phyloP scores from a whole-genome alignment of 2,329 filamentous ascomycete genomes.

The Pseudocercospora musae region DNA sequence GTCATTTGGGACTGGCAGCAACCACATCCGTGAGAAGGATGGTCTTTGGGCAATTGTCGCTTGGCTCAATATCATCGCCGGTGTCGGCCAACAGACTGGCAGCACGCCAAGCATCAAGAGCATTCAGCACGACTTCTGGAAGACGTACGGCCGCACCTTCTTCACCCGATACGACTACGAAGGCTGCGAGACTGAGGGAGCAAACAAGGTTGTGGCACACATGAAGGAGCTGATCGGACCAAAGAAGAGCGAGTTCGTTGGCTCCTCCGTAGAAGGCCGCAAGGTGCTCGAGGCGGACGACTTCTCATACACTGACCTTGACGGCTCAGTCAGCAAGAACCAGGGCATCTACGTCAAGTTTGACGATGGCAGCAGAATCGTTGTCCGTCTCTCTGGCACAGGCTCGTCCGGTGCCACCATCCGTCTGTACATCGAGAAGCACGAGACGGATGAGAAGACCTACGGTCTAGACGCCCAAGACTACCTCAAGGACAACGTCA shows the following conservation, averaged over 20 bases:
- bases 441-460: slow-evolving; percentile 75
- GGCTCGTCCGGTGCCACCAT: slow-evolving; percentile 95
- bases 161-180: slow-evolving; percentile 99
- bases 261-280: slow-evolving; percentile 75
- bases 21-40: slow-evolving; percentile 99
- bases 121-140: slow-evolving; percentile 98
- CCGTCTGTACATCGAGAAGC: slow-evolving; percentile 94
- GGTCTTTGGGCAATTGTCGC: slow-evolving; percentile 96
- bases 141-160: slow-evolving; percentile 92
- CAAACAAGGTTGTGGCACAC: slow-evolving; percentile 82
- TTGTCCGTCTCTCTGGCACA: slow-evolving; percentile 91
- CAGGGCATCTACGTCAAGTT: slow-evolving; percentile 95
- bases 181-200: slow-evolving; percentile 84
- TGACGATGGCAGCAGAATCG: slow-evolving; percentile 89
- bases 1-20: slow-evolving; percentile 95
- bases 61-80: slow-evolving; percentile 98
- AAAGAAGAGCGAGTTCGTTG: slow-evolving; percentile 70
- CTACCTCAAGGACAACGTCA: slow-evolving; percentile 86
- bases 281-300: slow-evolving; percentile 88
- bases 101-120: slow-evolving; percentile 88
- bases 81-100: slow-evolving; percentile 76
- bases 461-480: slow-evolving; percentile 85
- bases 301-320: slow-evolving; percentile 98
- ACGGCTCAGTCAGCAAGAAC: slow-evolving; percentile 91
- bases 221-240: slow-evolving; percentile 73